phyloP scores from a whole-genome alignment of 2,329 filamentous ascomycete species.

The Sarocladium kiliense region DNA sequence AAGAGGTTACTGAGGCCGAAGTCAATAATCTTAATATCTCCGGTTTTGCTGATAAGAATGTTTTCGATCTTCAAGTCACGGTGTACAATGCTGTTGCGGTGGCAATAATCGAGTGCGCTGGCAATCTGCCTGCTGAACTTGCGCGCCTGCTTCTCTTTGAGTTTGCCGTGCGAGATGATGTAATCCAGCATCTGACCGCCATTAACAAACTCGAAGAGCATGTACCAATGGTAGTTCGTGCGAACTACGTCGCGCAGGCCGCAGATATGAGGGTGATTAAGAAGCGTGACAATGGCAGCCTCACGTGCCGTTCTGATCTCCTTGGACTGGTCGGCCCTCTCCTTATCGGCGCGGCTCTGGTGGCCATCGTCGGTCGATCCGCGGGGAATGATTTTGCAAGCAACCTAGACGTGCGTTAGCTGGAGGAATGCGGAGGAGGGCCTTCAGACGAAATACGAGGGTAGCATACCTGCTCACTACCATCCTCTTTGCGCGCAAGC shows the following conservation, averaged over 20 bases:
- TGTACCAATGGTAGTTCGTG: constrained; percentile 99
- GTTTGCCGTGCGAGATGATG: constrained; percentile 94
- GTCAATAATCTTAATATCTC: constrained; percentile 99
- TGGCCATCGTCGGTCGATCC: constrained; percentile 83
- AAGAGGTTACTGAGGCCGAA: constrained; percentile 97
- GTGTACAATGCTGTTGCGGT: constrained; percentile 97
- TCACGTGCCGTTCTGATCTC: constrained; percentile 93
- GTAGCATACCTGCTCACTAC: constrained; percentile 74
- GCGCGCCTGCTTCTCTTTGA: constrained; percentile 97
- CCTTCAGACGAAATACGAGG: constrained; percentile 1
- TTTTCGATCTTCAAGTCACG: constrained; percentile 98
- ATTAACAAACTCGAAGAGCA: constrained; percentile 99
- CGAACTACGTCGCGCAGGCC: constrained; percentile 92
- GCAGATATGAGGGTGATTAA: constrained; percentile 94
- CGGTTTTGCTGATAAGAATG: constrained; percentile 97
- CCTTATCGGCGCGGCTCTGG: constrained; percentile 65
- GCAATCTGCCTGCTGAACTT: constrained; percentile 98
- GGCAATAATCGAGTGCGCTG: constrained; percentile 93
- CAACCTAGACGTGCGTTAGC: constrained; percentile 56
- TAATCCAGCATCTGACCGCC: constrained; percentile 99
- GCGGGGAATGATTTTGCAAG: constrained; percentile 94
- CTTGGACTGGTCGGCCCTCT: constrained; percentile 92
- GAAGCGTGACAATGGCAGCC: constrained; percentile 89
- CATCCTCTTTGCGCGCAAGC: constrained; percentile 83
- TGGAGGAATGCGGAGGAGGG: constrained; percentile 3